Base-by-base conservation (phyloP, 352 stramenopile genomes). In the Globisporangium spinosum region DNA sequence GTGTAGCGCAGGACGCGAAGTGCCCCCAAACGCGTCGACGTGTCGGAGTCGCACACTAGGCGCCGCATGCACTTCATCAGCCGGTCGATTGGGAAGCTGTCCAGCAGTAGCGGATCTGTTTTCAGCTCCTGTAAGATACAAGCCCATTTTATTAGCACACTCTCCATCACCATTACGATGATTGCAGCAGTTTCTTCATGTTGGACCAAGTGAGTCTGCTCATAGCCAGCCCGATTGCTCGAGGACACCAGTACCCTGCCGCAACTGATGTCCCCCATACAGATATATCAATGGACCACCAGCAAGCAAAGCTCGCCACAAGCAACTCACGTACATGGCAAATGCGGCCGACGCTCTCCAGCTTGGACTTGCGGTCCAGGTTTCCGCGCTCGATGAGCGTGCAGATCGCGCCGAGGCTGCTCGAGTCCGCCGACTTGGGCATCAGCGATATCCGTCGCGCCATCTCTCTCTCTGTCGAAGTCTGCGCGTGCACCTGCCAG, bases 301-400 rank as follows among this genome's bases (percentile, higher is more conserved):
- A 25, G n/a, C 54, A 40, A 17, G 7, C 27, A 43, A 7, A 17
- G 17, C 22, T n/a, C 10, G 9, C 8, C 10, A 23, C 49, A 29
- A 32, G 56, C 32, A 49, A 38, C 8, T 10, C 32, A 62, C 83
- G 53, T 79, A 91, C 84, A 75, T 94, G 87, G 69, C 85, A 94
- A 55, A 96, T 76, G 17, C 89, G 83, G 3, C 89, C 89, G 2
- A 82, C 90, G 56, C 87, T 94, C 68, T 96, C 89, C 27, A 96
- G 83, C 70, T 96, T 96, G 55, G 89, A 92, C 72, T 94, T 94
- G 66, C 89, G 85, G 64, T 96, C 89, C 55, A 96, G 67, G 22
- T 80, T 91, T 23, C 89, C 87, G 54, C 82, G 85, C 63, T 96
- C 89, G 23, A 96, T 89, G 55, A 95, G 82, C 66, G 78, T 82